phyloP scores from a whole-genome alignment of 768 basidiomycete species.

The Panaeolus papilionaceus region DNA sequence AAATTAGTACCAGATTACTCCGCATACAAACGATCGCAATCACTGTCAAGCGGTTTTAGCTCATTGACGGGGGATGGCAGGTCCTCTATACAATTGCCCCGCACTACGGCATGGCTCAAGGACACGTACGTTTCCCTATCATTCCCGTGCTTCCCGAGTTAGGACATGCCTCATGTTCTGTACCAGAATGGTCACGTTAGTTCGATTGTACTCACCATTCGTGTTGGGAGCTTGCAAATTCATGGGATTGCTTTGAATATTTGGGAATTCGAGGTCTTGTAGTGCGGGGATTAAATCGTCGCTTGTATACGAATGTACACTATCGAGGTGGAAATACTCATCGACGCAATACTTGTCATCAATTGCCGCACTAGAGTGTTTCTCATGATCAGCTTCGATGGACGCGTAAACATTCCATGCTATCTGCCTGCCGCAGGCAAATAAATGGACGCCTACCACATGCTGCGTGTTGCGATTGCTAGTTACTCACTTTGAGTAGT shows the following conservation, averaged over 20 bases:
- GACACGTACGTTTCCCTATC: conserved; percentile 12
- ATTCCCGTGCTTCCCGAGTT: conserved; percentile 9
- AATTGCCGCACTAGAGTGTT: not conserved
- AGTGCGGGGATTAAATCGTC: not conserved
- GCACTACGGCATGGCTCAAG: conserved; percentile 9
- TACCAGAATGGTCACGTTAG: not conserved
- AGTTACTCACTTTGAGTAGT: not conserved
- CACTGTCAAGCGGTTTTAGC: conserved; percentile 15
- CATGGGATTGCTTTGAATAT: not conserved
- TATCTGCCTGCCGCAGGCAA: conserved; percentile 10
- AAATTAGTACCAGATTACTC: conserved; percentile 11
- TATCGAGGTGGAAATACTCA: not conserved
- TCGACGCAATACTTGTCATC: not conserved
- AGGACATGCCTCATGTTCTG: conserved; percentile 3
- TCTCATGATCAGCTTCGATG: conserved; percentile 14
- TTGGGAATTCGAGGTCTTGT: not conserved
- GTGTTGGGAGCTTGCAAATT: not conserved
- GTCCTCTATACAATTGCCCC: conserved; percentile 10
- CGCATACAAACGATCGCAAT: conserved; percentile 11
- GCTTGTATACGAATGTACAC: not conserved
- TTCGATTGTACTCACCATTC: not conserved
- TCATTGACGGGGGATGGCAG: conserved; percentile 13
- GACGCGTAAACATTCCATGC: conserved; percentile 7
- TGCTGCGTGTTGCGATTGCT: conserved; percentile 1
- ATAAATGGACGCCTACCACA: conserved; percentile 10